These are phyloP conservation scores for Chalciporus sphaerocephalus DNA, from an alignment of 768 basidiomycete species.

Conservation along the genomic window DNA sequence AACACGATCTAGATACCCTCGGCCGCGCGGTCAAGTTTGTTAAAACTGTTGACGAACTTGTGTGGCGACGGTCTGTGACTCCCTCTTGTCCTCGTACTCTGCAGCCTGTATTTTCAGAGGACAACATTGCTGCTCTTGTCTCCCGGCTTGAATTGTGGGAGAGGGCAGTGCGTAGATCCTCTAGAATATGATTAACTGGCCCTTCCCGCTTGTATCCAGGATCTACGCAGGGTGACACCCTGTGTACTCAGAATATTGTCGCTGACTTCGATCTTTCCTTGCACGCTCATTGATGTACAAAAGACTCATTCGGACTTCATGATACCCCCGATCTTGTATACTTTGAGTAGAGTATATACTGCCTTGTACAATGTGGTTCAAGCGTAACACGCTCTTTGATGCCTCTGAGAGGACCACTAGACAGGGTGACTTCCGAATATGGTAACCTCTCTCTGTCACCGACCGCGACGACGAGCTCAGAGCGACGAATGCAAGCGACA, in stretches of 20 bases:
- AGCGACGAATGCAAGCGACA: conserved; percentile 21
- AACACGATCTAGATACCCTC: conserved; percentile 20
- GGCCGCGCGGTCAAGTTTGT: conserved; percentile 24
- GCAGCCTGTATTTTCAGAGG: conserved; percentile 22
- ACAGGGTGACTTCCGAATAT: conserved; percentile 4
- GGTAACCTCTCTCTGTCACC: conserved; percentile 1
- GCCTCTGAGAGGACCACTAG: no score
- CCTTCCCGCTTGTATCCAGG: background rate
- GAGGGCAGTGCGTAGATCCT: conserved; percentile 18
- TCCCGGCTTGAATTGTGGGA: conserved; percentile 30
- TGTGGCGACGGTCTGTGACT: conserved; percentile 23
- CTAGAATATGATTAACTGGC: conserved; percentile 9
- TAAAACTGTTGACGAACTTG: conserved; percentile 23
- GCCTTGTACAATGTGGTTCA: no score
- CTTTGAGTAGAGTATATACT: no score
- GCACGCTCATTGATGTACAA: no score
- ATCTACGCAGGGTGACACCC: no score
- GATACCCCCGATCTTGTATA: no score
- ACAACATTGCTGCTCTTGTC: conserved; percentile 20
- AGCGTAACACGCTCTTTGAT: no score
- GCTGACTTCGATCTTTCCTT: no score
- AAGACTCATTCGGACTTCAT: no score
- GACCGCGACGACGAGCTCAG: background rate
- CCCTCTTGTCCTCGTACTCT: conserved; percentile 8
- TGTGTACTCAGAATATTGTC: no score